Conservation (phyloP, 2,329 filamentous ascomycete genomes). For the Pestalotiopsis sp. region DNA sequence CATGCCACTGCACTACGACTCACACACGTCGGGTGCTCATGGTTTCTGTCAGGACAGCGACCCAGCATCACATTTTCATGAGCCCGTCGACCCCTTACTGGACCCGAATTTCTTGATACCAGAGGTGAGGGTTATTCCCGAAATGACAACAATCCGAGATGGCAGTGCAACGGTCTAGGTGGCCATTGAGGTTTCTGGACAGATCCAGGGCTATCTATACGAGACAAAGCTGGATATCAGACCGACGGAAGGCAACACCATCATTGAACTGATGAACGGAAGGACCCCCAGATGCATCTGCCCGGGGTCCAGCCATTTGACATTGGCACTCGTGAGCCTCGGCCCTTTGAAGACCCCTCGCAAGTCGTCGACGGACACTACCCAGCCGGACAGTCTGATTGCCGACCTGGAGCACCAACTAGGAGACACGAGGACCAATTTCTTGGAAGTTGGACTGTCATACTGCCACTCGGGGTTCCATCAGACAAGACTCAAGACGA, state of each 20-base stretch:
- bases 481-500: constrained; percentile 53
- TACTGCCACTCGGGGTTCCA: constrained; percentile 60
- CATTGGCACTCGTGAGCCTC: constrained; percentile 48
- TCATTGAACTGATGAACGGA: constrained; percentile 46
- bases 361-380: constrained; percentile 27
- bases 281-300: constrained; percentile 37
- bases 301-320: constrained; percentile 44
- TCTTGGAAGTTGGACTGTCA: constrained; percentile 50
- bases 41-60: constrained; percentile 12
- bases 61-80: constrained; percentile 28
- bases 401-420: constrained; percentile 59
- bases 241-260: constrained; percentile 37
- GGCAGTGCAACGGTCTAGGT: constrained; percentile 43
- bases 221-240: constrained; percentile 47
- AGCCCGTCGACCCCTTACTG: constrained; percentile 20
- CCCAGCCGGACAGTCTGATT: constrained; percentile 56
- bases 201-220: constrained; percentile 49
- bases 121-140: constrained; percentile 43
- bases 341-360: constrained; percentile 17
- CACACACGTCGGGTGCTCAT: constrained; percentile 11
- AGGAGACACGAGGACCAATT: constrained; percentile 47
- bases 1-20: constrained; percentile 14
- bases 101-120: constrained; percentile 40
- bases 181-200: constrained; percentile 48
- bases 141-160: constrained; percentile 35